Evolutionary conservation across 371 early-diverging fungal genomes (phyloP).

Genomic region (Mortierella sp.): DNA sequence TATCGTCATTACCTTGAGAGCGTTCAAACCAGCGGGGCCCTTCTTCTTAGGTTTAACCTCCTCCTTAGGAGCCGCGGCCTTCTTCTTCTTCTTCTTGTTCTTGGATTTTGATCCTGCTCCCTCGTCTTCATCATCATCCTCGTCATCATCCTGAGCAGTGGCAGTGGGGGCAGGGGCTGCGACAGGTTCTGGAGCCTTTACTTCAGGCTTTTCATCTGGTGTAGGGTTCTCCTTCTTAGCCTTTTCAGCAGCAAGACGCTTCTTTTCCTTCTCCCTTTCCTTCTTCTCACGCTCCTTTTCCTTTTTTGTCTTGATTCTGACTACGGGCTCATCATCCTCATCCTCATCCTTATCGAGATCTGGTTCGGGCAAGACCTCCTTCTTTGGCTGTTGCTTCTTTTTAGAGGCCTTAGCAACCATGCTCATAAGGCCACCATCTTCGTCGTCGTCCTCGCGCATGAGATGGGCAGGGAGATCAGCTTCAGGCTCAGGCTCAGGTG

Average conservation of each 20-base stretch:
- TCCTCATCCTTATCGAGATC: constrained; percentile 18
- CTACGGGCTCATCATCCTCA: constrained; percentile 51
- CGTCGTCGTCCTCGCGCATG: constrained; percentile 51
- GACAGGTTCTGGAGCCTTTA: constrained; percentile 54
- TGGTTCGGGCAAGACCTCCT: constrained; percentile 31
- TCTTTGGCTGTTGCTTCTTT: constrained; percentile 61
- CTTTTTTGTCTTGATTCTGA: constrained; percentile 67
- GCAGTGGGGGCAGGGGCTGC: constrained; percentile 37
- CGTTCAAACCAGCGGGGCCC: constrained; percentile 75
- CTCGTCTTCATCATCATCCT: constrained; percentile 59
- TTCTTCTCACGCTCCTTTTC: constrained; percentile 74
- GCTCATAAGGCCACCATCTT: constrained; percentile 53
- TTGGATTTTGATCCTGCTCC: constrained; percentile 57
- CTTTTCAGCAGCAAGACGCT: constrained; percentile 52
- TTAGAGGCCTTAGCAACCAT: constrained; percentile 57
- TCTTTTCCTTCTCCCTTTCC: constrained; percentile 64
- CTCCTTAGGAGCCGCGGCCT: constrained; percentile 56
- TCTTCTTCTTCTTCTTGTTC: constrained; percentile 66
- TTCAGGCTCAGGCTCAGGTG: constrained; percentile 37
- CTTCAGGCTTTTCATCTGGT: constrained; percentile 36
- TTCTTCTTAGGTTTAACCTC: constrained; percentile 65
- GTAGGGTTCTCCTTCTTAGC: constrained; percentile 54
- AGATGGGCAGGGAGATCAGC: constrained; percentile 44
- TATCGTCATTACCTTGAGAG: constrained; percentile 66
- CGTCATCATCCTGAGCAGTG: constrained; percentile 44